Conservation (phyloP, 345 rosid species). For the Bruguiera parviflora region DNA sequence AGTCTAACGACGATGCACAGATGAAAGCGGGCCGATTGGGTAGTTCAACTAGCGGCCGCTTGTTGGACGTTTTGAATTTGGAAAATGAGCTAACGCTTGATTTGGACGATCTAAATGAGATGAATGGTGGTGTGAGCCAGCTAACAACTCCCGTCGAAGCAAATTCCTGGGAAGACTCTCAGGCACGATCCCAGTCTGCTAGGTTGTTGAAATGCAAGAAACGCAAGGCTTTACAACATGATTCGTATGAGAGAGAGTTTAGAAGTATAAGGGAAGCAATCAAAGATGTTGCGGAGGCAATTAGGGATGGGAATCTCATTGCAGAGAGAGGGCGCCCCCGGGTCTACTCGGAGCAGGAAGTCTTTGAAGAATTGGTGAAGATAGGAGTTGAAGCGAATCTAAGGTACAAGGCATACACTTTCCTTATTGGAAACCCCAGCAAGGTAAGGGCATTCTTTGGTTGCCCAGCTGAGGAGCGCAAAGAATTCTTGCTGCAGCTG, state of each 20-base stretch:
- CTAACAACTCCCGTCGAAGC: conserved; percentile 14
- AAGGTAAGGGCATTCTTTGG: conserved; percentile 17
- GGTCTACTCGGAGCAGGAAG: conserved; percentile 25
- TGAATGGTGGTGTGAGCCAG: conserved; percentile 23
- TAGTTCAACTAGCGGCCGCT: conserved; percentile 1
- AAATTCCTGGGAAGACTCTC: conserved; percentile 17
- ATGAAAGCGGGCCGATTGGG: conserved; percentile 6
- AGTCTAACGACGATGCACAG: neutral
- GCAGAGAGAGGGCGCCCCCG: conserved; percentile 21
- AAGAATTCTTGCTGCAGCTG: conserved; percentile 21
- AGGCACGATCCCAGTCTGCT: conserved; percentile 17
- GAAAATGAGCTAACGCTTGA: conserved; percentile 12
- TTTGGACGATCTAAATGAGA: conserved; percentile 20
- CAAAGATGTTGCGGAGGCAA: conserved; percentile 25
- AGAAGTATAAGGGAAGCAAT: conserved; percentile 18
- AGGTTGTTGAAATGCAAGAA: conserved; percentile 22
- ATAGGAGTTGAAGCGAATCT: conserved; percentile 9
- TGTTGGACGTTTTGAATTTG: conserved; percentile 11
- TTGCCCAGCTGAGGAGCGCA: conserved; percentile 20
- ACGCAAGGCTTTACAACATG: conserved; percentile 5
- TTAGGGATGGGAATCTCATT: conserved; percentile 23
- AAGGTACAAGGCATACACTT: conserved; percentile 8
- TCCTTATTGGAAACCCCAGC: conserved; percentile 18
- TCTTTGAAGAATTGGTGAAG: conserved; percentile 22
- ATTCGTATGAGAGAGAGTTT: conserved; percentile 17